Evolutionary conservation across 352 stramenopile species (phyloP).

Genomic region (Albugo candida): DNA sequence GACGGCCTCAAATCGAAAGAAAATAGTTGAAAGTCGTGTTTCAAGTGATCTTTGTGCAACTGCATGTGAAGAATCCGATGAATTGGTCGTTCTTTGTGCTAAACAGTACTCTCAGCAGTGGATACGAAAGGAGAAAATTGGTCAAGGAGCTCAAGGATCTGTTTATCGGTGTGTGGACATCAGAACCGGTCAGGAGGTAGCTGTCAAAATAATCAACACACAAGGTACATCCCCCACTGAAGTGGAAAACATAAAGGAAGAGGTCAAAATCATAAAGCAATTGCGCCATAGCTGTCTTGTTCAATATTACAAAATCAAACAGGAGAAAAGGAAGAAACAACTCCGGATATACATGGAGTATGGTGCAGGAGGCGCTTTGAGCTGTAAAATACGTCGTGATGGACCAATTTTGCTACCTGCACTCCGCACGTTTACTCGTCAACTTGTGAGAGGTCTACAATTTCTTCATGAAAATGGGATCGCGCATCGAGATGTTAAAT

Average conservation of each 20-base stretch:
- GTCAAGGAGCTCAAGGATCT: conserved; percentile 46
- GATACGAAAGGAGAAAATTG: conserved; percentile 62
- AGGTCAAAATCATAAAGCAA: conserved; percentile 42
- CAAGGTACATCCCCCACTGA: conserved; percentile 25
- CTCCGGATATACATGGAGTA: conserved; percentile 80
- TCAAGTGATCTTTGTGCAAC: too few relatives aligned
- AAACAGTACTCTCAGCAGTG: conserved; percentile 11
- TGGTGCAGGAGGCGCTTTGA: conserved; percentile 61
- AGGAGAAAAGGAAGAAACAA: conserved; percentile 29
- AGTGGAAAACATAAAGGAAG: conserved; percentile 33
- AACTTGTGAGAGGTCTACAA: conserved; percentile 63
- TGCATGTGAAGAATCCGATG: too few relatives aligned
- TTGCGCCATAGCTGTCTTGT: conserved; percentile 36
- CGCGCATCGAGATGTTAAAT: conserved; percentile 78
- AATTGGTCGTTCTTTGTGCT: too few relatives aligned
- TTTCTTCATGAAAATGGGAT: conserved; percentile 79
- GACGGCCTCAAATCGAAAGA: too few relatives aligned
- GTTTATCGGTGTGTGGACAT: conserved; percentile 53
- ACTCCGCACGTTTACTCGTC: conserved; percentile 43
- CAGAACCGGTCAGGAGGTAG: conserved; percentile 25
- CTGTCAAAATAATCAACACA: conserved; percentile 49
- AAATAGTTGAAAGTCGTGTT: too few relatives aligned
- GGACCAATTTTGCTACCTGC: conserved; percentile 22
- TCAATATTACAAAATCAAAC: conserved; percentile 30
- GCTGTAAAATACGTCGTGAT: conserved; percentile 23